Percentiles rank a stretch among this genome's conserved stretches.
Conservation (phyloP, 116 monocot species). For the Iris pallida region DNA sequence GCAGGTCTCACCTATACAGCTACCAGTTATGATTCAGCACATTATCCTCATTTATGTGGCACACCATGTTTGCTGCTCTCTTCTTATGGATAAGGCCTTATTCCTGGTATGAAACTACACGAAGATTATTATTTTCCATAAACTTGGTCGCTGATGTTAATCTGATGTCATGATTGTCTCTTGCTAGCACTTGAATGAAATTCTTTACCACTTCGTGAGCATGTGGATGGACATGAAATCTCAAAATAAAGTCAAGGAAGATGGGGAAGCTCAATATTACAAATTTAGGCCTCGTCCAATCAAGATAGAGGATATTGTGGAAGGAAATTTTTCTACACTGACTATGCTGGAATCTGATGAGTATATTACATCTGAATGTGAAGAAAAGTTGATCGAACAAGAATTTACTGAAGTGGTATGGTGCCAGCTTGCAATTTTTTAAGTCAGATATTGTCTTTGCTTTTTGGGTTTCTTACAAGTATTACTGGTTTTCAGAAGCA, state of each 20-base stretch:
- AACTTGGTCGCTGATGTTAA: not conserved
- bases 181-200: slow-evolving; percentile 53
- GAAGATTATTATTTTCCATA: not conserved
- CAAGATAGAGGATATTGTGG: slow-evolving; percentile 57
- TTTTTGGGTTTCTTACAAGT: slow-evolving; percentile 8
- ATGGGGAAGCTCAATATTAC: slow-evolving; percentile 40
- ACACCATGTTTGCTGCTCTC: slow-evolving; percentile 41
- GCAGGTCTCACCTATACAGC: slow-evolving; percentile 41
- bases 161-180: slow-evolving; percentile 4
- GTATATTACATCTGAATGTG: slow-evolving; percentile 21
- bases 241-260: slow-evolving; percentile 47
- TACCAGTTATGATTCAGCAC: slow-evolving; percentile 48
- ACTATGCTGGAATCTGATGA: slow-evolving; percentile 29
- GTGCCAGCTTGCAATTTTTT: not conserved
- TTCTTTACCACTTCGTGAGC: slow-evolving; percentile 56
- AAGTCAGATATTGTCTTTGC: not conserved
- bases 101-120: slow-evolving; percentile 43
- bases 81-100: slow-evolving; percentile 43
- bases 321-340: slow-evolving; percentile 26
- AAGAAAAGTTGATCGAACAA: slow-evolving; percentile 39
- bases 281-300: slow-evolving; percentile 74
- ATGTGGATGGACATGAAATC: slow-evolving; percentile 79
- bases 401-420: slow-evolving; percentile 39
- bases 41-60: slow-evolving; percentile 38
- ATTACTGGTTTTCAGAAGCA: slow-evolving; percentile 26